Conservation (phyloP, 352 stramenopile genomes). For the Phytophthora boehmeriae region DNA sequence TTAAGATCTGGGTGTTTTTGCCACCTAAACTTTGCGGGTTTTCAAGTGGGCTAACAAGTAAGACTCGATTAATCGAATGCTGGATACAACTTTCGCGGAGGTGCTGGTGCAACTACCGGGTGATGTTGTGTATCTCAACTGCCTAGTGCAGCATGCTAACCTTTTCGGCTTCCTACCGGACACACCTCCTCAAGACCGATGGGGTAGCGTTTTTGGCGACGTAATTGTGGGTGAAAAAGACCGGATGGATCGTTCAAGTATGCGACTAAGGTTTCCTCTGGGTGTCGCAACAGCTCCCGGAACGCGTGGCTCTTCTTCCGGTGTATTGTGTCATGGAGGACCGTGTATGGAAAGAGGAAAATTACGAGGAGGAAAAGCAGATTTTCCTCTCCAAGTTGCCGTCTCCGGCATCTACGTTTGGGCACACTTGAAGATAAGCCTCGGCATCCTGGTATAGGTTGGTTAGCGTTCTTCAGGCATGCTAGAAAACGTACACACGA, state of each 20-base stretch:
- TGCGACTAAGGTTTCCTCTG: background rate
- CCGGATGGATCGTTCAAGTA: constrained; percentile 4
- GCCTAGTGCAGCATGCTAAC: background rate
- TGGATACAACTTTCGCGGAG: background rate
- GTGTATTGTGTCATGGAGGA: background rate
- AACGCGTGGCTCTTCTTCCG: background rate
- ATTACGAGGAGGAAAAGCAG: background rate
- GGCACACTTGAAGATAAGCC: too few relatives aligned
- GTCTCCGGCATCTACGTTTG: too few relatives aligned
- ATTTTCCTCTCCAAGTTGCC: background rate
- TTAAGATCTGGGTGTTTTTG: constrained; percentile 18
- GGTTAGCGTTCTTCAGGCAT: too few relatives aligned
- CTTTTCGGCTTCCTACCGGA: background rate
- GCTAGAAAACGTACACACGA: too few relatives aligned
- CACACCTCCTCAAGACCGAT: background rate
- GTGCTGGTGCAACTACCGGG: constrained; percentile 5
- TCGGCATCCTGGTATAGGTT: too few relatives aligned
- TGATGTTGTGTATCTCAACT: constrained; percentile 9
- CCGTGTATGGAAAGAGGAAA: background rate
- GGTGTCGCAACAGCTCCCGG: background rate
- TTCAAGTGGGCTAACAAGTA: constrained; percentile 1
- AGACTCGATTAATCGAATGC: constrained; percentile 8
- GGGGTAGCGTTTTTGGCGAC: background rate
- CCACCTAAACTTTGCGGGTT: background rate
- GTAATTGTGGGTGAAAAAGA: constrained; percentile 6